A percentile compares a stretch with the other conserved stretches of the same genome.
These are phyloP conservation scores for Asterionellopsis glacialis DNA, from an alignment of 108 stramenopile species.

Conservation along the genomic window DNA sequence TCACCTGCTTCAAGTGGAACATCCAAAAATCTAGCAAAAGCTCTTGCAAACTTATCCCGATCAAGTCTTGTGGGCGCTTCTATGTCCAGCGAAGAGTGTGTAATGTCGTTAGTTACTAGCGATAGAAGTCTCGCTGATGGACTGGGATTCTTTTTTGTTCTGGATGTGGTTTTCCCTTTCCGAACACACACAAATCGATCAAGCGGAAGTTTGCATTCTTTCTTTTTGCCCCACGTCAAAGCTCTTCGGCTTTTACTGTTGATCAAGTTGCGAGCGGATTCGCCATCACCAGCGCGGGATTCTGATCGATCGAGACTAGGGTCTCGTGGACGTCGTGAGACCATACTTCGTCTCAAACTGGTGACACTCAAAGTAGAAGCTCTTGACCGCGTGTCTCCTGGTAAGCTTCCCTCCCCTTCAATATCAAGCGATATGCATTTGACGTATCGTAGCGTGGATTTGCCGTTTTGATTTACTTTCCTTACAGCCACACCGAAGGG, in stretches of 20 bases:
- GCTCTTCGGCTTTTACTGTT: conserved; percentile 12
- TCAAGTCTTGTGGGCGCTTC: conserved; percentile 83
- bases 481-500: conserved; percentile 75
- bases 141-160: conserved; percentile 55
- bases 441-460: conserved; percentile 74
- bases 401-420: conserved; percentile 16
- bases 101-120: conserved; percentile 49
- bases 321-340: not conserved
- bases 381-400: conserved; percentile 9
- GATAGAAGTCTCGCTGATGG: conserved; percentile 50
- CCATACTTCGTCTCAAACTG: conserved; percentile 13
- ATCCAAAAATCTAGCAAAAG: conserved; percentile 71
- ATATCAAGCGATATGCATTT: conserved; percentile 57
- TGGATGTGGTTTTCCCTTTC: conserved; percentile 80
- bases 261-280: too few species aligned
- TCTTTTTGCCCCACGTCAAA: conserved; percentile 85
- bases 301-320: not conserved
- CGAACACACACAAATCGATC: conserved; percentile 59
- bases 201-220: conserved; percentile 56
- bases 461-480: conserved; percentile 85
- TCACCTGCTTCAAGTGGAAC: conserved; percentile 47
- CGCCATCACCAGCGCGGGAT: too few species aligned
- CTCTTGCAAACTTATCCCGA: conserved; percentile 84
- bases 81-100: conserved; percentile 61
- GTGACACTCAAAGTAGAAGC: conserved; percentile 24